A percentile compares a stretch with the other conserved stretches of the same genome.
These are phyloP conservation scores for Macroventuria anomochaeta DNA, from an alignment of 2,329 filamentous ascomycete genomes.

Conservation along the genomic window DNA sequence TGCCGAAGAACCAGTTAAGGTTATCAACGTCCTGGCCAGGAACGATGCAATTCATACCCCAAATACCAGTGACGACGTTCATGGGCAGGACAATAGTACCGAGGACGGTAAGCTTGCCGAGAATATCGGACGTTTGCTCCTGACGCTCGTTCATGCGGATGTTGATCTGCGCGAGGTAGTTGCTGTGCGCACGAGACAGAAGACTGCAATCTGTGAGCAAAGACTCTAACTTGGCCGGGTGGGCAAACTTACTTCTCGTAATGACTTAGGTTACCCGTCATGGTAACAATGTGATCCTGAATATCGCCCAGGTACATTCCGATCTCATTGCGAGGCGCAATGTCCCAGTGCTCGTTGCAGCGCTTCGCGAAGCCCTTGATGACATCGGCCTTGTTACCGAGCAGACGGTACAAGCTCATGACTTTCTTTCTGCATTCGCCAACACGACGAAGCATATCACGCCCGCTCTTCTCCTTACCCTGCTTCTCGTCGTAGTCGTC, in stretches of 20 bases:
- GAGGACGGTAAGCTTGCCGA: conserved; percentile 92
- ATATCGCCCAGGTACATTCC: conserved; percentile 98
- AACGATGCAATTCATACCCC: conserved; percentile 95
- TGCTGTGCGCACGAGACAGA: conserved; percentile 87
- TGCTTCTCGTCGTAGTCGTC: conserved; percentile 49
- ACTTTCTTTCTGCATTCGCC: conserved; percentile 96
- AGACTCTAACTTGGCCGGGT: neutral
- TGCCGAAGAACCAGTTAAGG: conserved; percentile 58
- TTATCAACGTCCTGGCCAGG: conserved; percentile 87
- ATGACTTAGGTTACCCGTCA: conserved; percentile 94
- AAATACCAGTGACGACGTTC: conserved; percentile 98
- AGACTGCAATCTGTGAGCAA: conserved; percentile 64
- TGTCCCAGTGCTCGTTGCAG: conserved; percentile 97
- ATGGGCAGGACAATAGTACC: conserved; percentile 97
- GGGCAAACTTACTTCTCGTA: conserved; percentile 81
- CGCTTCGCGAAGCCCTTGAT: conserved; percentile 99
- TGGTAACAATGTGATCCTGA: conserved; percentile 98
- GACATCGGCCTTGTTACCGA: conserved; percentile 97
- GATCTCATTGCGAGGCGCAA: conserved; percentile 93
- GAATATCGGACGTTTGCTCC: conserved; percentile 92
- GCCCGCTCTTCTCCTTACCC: conserved; percentile 53
- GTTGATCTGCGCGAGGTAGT: conserved; percentile 99
- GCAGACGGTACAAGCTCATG: conserved; percentile 89
- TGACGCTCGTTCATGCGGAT: conserved; percentile 98
- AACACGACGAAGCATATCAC: conserved; percentile 89